These are phyloP conservation scores for Xylona heveae DNA, from an alignment of 495 filamentous ascomycete genomes.

Conservation along the genomic window DNA sequence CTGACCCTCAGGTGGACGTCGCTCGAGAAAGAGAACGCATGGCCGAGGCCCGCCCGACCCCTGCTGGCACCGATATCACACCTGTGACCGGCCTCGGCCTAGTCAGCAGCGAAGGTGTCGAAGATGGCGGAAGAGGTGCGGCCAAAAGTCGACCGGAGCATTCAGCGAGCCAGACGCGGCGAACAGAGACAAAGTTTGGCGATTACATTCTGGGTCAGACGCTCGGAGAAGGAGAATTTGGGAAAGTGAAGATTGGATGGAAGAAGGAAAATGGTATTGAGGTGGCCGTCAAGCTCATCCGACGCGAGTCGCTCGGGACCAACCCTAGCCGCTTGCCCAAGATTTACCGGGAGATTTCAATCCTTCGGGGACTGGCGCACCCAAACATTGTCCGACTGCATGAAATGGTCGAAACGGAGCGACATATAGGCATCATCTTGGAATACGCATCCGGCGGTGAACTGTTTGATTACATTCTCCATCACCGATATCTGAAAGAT, in stretches of 20 bases:
- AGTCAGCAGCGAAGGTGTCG: conserved; percentile 29
- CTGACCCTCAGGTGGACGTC: conserved; percentile 59
- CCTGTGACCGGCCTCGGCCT: conserved; percentile 31
- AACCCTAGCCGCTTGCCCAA: conserved; percentile 82
- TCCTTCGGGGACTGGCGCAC: conserved; percentile 67
- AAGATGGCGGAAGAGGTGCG: conserved; percentile 35
- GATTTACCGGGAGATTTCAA: conserved; percentile 90
- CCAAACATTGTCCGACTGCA: conserved; percentile 94
- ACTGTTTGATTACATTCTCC: conserved; percentile 94
- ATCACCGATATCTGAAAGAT: conserved; percentile 91
- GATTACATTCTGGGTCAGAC: conserved; percentile 91
- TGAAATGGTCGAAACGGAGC: conserved; percentile 95
- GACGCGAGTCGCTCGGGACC: conserved; percentile 63
- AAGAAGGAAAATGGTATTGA: conserved; percentile 80
- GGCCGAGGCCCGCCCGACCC: conserved; percentile 34
- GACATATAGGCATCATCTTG: conserved; percentile 92
- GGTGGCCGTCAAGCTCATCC: conserved; percentile 96
- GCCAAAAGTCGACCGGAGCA: conserved; percentile 28
- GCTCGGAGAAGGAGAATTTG: conserved; percentile 96
- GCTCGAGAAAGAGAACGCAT: conserved; percentile 56
- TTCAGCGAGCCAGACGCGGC: conserved; percentile 23
- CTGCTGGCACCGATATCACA: conserved; percentile 23
- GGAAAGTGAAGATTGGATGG: conserved; percentile 99
- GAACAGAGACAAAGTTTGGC: conserved; percentile 76
- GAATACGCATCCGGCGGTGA: conserved; percentile 97